A percentile compares a stretch with the other conserved stretches of the same genome.
Evolutionary conservation across 2,329 filamentous ascomycete species (phyloP).

Genomic region (Fonsecaea erecta): DNA sequence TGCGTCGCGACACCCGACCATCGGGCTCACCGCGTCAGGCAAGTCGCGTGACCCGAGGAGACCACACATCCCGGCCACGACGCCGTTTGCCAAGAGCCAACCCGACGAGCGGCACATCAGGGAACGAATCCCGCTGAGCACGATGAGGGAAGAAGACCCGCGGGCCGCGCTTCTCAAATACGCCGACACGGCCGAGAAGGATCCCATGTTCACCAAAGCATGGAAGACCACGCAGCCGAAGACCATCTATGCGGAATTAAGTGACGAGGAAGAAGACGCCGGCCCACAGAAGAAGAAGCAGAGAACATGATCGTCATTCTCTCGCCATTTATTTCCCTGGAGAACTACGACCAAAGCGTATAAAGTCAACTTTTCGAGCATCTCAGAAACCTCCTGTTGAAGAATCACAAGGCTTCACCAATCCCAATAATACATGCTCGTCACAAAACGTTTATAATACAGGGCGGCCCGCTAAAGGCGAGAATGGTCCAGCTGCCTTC

Average conservation of each 20-base stretch:
- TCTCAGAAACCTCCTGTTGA: not conserved
- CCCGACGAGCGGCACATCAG: slow-evolving; percentile 89
- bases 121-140: slow-evolving; percentile 84
- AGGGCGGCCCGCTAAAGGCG: not conserved
- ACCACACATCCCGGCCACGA: slow-evolving; percentile 81
- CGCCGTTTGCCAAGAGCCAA: slow-evolving; percentile 87
- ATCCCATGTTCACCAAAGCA: slow-evolving; percentile 91
- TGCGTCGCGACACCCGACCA: slow-evolving; percentile 66
- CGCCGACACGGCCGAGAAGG: slow-evolving; percentile 87
- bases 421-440: not conserved
- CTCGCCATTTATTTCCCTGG: not conserved
- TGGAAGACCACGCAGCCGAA: slow-evolving; percentile 92
- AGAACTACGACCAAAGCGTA: not conserved
- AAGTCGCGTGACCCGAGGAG: slow-evolving; percentile 77
- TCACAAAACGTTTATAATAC: not conserved
- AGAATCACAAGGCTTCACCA: not conserved
- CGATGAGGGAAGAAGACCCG: slow-evolving; percentile 95
- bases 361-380: not conserved
- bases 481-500: not conserved
- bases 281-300: slow-evolving; percentile 68
- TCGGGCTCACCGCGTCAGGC: slow-evolving; percentile 78
- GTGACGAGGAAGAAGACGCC: slow-evolving; percentile 78
- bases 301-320: slow-evolving; percentile 40
- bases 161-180: slow-evolving; percentile 93
- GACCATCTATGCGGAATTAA: slow-evolving; percentile 86